Percentiles rank a stretch among this genome's conserved stretches.
These are phyloP conservation scores for Bullera alba DNA, from an alignment of 768 basidiomycete genomes.

Conservation along the genomic window DNA sequence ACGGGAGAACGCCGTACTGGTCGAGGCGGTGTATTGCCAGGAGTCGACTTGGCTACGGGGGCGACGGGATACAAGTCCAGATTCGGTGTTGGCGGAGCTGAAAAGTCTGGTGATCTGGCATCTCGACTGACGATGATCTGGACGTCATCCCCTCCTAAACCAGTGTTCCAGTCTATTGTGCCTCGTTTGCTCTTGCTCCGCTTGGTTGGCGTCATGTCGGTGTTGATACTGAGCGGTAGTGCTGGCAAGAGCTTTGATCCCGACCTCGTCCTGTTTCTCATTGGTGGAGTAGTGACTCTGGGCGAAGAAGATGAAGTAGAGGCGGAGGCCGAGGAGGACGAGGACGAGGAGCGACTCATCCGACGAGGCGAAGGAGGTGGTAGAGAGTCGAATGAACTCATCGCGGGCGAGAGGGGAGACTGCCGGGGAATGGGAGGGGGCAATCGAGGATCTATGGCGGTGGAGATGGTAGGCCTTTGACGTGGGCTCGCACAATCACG, in stretches of 20 bases:
- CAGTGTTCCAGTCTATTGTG: background rate
- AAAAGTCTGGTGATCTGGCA: slow-evolving; percentile 7
- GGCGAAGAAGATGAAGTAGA: slow-evolving; percentile 16
- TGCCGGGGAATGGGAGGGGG: background rate
- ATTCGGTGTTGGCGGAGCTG: too few relatives aligned
- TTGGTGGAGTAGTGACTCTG: slow-evolving; percentile 14
- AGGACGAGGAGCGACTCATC: slow-evolving; percentile 4
- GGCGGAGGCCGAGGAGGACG: slow-evolving; percentile 5
- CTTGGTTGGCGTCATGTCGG: too few relatives aligned
- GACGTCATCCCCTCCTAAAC: slow-evolving; percentile 2
- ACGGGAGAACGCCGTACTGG: slow-evolving; percentile 13
- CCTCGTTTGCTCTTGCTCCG: background rate
- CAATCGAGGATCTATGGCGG: background rate
- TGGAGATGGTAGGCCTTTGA: background rate
- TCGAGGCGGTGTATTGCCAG: slow-evolving; percentile 11
- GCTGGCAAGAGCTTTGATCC: slow-evolving; percentile 18
- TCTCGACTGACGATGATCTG: slow-evolving; percentile 14
- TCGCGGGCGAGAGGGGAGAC: slow-evolving; percentile 2
- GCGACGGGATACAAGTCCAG: too few relatives aligned
- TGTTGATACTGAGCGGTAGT: slow-evolving; percentile 9
- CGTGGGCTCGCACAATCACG: too few relatives aligned
- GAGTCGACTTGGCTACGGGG: background rate
- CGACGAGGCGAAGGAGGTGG: slow-evolving; percentile 9
- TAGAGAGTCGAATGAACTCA: background rate
- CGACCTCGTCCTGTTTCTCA: slow-evolving; percentile 1